Percentiles rank a stretch among this genome's conserved stretches.
phyloP scores from a whole-genome alignment of 805 yeast genomes.

The Schwanniomyces yamadae region DNA sequence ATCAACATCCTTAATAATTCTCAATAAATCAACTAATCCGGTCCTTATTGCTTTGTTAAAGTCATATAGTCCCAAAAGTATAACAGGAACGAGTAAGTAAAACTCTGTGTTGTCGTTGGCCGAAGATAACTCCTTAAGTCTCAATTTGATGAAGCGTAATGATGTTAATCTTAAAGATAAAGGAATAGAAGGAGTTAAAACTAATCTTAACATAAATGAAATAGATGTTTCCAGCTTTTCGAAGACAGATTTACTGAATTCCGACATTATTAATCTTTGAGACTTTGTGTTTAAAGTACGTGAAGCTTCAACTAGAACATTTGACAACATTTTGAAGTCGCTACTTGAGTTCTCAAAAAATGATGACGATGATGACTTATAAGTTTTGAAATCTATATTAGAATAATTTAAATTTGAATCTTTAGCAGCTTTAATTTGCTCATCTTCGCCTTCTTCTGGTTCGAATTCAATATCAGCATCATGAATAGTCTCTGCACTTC shows the following conservation, averaged over 20 bases:
- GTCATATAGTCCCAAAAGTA: conserved; percentile 55
- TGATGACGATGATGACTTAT: conserved; percentile 14
- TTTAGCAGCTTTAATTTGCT: conserved; percentile 18
- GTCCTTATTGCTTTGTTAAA: conserved; percentile 49
- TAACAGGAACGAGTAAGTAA: conserved; percentile 58
- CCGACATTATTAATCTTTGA: conserved; percentile 12
- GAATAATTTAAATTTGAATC: conserved; percentile 17
- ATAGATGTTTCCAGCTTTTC: conserved; percentile 41
- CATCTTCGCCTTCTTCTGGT: conserved; percentile 23
- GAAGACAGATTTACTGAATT: conserved; percentile 26
- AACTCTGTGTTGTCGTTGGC: conserved; percentile 30
- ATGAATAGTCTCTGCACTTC: conserved; percentile 19
- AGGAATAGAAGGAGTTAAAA: conserved; percentile 60
- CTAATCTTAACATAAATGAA: conserved; percentile 59
- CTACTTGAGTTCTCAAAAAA: conserved; percentile 26
- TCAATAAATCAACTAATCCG: conserved; percentile 20
- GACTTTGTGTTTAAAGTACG: conserved; percentile 14
- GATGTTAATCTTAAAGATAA: conserved; percentile 52
- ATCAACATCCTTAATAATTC: conserved; percentile 29
- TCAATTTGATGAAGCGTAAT: conserved; percentile 39
- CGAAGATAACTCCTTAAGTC: conserved; percentile 27
- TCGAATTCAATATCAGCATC: conserved; percentile 35
- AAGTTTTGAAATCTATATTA: conserved; percentile 13
- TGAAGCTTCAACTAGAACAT: conserved; percentile 46
- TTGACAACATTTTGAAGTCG: conserved; percentile 43